phyloP scores from a whole-genome alignment of 75 land plant species.

The Larix kaempferi region DNA sequence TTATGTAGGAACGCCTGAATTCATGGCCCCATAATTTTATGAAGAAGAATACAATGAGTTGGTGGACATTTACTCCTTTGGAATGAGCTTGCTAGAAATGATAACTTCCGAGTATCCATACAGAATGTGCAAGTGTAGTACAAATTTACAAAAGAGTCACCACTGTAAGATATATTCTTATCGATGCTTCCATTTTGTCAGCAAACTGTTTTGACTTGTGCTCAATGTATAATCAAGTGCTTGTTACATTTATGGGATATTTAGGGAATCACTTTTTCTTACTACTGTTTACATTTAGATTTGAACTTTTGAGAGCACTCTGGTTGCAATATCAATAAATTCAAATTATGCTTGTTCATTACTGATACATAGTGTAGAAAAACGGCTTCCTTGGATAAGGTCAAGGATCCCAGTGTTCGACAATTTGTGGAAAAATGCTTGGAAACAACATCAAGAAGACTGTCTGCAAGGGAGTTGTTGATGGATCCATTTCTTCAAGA shows the following conservation, averaged over 20 bases:
- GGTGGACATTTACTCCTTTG: slow-evolving; percentile 36
- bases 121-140: slow-evolving; percentile 25
- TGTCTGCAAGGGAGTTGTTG: slow-evolving; percentile 50
- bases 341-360: not conserved
- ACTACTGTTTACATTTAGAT: not conserved
- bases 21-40: slow-evolving; percentile 39
- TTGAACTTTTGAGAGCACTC: not conserved
- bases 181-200: not conserved
- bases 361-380: slow-evolving; percentile 37
- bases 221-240: not conserved
- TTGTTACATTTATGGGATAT: not conserved
- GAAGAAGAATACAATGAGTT: slow-evolving; percentile 41
- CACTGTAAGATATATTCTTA: slow-evolving; percentile 9
- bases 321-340: not conserved
- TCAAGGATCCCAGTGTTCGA: slow-evolving; percentile 38
- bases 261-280: not conserved
- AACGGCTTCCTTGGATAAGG: slow-evolving; percentile 41
- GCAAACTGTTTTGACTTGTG: not conserved
- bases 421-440: slow-evolving; percentile 57
- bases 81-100: slow-evolving; percentile 41
- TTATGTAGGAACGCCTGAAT: slow-evolving; percentile 33
- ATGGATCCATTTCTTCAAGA: slow-evolving; percentile 44
- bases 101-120: slow-evolving; percentile 41
- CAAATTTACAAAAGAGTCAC: slow-evolving; percentile 36
- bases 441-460: slow-evolving; percentile 34